phyloP scores from a whole-genome alignment of 768 basidiomycete species.

The Boletus vermiculosoides region DNA sequence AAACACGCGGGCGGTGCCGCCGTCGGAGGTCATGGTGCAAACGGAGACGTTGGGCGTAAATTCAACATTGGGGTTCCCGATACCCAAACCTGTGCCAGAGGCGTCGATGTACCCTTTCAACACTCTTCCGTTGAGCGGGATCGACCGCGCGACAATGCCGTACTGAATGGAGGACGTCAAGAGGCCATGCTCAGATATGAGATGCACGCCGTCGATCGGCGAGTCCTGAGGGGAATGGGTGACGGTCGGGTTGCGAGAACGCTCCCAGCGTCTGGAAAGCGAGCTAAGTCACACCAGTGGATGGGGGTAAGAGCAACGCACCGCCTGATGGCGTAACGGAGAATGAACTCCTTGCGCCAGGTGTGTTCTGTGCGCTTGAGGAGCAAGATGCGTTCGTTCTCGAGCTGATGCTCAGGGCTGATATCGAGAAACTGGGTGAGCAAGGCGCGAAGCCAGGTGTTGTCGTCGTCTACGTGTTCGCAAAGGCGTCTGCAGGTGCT shows the following conservation, averaged over 20 bases:
- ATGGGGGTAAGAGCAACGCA: slow-evolving; percentile 28
- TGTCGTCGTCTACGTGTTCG: slow-evolving; percentile 72
- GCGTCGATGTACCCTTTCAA: slow-evolving; percentile 70
- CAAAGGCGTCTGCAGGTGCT: slow-evolving; percentile 51
- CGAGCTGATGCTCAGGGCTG: slow-evolving; percentile 58
- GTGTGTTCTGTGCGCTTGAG: slow-evolving; percentile 55
- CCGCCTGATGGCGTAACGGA: slow-evolving; percentile 54
- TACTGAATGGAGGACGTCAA: slow-evolving; percentile 63
- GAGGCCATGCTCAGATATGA: slow-evolving; percentile 55
- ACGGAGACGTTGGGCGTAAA: slow-evolving; percentile 66
- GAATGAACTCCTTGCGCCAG: slow-evolving; percentile 73
- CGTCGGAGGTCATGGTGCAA: slow-evolving; percentile 58
- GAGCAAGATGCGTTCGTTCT: slow-evolving; percentile 44
- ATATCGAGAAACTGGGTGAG: slow-evolving; percentile 65
- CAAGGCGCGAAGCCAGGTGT: slow-evolving; percentile 79
- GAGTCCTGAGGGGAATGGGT: slow-evolving; percentile 65
- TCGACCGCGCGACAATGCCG: slow-evolving; percentile 71
- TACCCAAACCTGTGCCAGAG: slow-evolving; percentile 54
- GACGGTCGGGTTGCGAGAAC: slow-evolving; percentile 56
- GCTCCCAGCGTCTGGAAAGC: slow-evolving; percentile 62
- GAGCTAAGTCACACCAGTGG: neutral
- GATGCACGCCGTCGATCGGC: slow-evolving; percentile 54
- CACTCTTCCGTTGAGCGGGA: slow-evolving; percentile 67
- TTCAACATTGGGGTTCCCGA: slow-evolving; percentile 74
- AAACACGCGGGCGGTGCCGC: slow-evolving; percentile 61